phyloP scores from a whole-genome alignment of 768 basidiomycete species.

The Mycena belliarum region DNA sequence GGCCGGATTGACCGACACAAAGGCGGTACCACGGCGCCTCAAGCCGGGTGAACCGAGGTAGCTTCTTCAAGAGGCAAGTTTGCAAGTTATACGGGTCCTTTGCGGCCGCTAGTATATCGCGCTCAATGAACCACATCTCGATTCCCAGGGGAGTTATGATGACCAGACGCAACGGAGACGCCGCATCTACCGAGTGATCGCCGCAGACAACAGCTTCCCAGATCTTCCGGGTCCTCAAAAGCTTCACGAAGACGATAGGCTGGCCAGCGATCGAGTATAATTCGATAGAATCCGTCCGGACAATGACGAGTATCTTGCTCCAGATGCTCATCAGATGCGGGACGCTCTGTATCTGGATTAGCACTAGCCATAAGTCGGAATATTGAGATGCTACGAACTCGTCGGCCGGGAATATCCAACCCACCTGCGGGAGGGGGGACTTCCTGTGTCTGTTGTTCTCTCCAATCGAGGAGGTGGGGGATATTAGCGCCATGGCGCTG shows the following conservation, averaged over 20 bases:
- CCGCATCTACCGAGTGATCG: background rate
- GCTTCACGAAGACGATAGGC: background rate
- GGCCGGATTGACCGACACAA: background rate
- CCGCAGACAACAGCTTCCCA: constrained; percentile 1
- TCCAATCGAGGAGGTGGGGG: background rate
- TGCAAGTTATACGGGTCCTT: background rate
- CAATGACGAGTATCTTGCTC: background rate
- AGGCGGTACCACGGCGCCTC: background rate
- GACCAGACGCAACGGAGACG: background rate
- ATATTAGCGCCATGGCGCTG: background rate
- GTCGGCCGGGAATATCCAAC: background rate
- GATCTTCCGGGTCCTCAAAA: background rate
- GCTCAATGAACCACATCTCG: background rate
- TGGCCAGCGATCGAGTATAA: background rate
- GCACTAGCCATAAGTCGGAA: too few relatives aligned
- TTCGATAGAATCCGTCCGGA: background rate
- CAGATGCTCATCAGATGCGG: background rate
- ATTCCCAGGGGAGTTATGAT: background rate
- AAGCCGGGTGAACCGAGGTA: background rate
- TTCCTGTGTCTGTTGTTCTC: background rate
- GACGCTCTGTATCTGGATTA: background rate
- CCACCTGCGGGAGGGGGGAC: background rate
- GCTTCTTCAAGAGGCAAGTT: background rate
- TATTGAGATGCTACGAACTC: background rate
- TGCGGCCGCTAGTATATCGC: background rate